Evolutionary conservation across 257 asterid genomes (phyloP).

Genomic region (Solanum pimpinellifolium): DNA sequence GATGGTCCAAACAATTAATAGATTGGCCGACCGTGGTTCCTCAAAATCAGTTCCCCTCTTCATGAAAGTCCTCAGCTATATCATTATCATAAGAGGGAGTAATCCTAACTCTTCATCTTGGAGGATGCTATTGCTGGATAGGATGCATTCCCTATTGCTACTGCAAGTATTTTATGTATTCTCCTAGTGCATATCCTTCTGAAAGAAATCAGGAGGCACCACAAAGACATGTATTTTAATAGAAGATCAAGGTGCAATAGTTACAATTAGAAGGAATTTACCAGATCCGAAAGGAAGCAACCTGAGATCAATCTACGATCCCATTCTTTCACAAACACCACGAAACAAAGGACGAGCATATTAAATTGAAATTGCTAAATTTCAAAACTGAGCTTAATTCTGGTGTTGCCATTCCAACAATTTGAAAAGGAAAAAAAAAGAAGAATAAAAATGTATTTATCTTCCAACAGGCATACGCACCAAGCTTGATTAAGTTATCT

Average conservation of each 20-base stretch:
- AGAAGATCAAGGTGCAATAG: background rate
- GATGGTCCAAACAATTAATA: background rate
- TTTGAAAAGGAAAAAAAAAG: background rate
- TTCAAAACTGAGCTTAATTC: background rate
- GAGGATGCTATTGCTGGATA: background rate
- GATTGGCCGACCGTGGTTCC: background rate
- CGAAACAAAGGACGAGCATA: background rate
- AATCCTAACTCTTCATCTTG: constrained; percentile 1
- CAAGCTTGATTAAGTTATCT: background rate
- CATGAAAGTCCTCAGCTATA: background rate
- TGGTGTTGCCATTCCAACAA: background rate
- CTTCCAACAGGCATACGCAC: background rate
- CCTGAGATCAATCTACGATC: background rate
- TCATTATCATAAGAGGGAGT: background rate
- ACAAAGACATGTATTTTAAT: background rate
- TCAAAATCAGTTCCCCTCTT: background rate
- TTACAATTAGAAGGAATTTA: background rate
- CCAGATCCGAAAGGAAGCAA: background rate
- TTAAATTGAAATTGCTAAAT: background rate
- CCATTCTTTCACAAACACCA: background rate
- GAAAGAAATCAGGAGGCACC: background rate
- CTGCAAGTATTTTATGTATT: background rate
- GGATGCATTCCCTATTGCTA: background rate
- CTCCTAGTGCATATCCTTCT: background rate
- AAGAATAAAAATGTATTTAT: background rate